Percentiles rank a stretch among this genome's conserved stretches.
Conservation (phyloP, 768 basidiomycete species). For the Scleroderma bovista region DNA sequence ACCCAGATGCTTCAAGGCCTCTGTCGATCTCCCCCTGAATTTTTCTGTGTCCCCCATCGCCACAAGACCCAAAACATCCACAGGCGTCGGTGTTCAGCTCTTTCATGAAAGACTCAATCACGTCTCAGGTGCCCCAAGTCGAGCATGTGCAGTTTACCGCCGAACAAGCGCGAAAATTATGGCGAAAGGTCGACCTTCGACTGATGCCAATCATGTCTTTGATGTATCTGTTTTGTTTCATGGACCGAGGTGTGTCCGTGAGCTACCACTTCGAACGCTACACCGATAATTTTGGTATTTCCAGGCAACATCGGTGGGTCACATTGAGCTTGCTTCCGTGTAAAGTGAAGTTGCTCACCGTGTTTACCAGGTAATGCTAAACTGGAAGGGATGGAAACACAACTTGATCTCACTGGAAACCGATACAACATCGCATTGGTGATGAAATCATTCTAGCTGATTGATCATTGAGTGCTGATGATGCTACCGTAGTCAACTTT, state of each 20-base stretch:
- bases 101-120: neutral
- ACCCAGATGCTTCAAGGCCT: too few relatives aligned
- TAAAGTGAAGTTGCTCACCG: neutral
- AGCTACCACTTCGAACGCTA: too few relatives aligned
- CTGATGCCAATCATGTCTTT: slow-evolving; percentile 52
- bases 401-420: slow-evolving; percentile 50
- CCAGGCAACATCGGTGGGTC: neutral
- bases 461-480: neutral
- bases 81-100: too few relatives aligned
- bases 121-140: neutral
- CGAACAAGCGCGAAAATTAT: slow-evolving; percentile 46
- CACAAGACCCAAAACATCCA: too few relatives aligned
- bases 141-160: slow-evolving; percentile 19
- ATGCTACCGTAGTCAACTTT: slow-evolving; percentile 49
- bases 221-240: slow-evolving; percentile 56
- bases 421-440: slow-evolving; percentile 59
- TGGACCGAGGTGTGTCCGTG: slow-evolving; percentile 44
- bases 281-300: neutral
- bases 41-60: too few relatives aligned
- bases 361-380: slow-evolving; percentile 48
- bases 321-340: neutral
- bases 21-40: too few relatives aligned
- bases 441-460: slow-evolving; percentile 14
- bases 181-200: slow-evolving; percentile 50
- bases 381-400: slow-evolving; percentile 49